Percentiles rank a stretch among this genome's conserved stretches.
phyloP scores from a whole-genome alignment of 495 filamentous ascomycete genomes.

The Letharia lupina region DNA sequence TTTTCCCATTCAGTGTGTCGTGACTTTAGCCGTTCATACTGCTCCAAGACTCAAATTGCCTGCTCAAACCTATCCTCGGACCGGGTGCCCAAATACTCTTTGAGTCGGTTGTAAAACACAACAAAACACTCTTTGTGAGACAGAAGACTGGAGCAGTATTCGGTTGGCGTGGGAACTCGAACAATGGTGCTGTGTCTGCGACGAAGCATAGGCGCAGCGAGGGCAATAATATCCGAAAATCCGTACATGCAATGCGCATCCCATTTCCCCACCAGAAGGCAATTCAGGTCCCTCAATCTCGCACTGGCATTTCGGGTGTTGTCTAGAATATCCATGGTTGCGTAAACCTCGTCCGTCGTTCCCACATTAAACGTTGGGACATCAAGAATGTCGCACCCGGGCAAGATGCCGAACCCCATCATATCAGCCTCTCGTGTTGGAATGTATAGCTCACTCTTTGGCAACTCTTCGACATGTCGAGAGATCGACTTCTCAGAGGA shows the following conservation, averaged over 20 bases:
- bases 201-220: too few relatives aligned
- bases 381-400: neutral
- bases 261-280: neutral
- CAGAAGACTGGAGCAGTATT: too few relatives aligned
- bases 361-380: neutral
- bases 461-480: neutral
- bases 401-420: neutral
- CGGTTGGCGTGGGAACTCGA: too few relatives aligned
- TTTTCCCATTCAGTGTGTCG: constrained; percentile 2
- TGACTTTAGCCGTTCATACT: too few relatives aligned
- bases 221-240: constrained; percentile 15
- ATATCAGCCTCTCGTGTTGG: neutral
- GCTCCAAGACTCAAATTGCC: too few relatives aligned
- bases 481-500: neutral
- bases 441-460: neutral
- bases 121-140: too few relatives aligned
- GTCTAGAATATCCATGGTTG: neutral
- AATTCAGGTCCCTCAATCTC: neutral
- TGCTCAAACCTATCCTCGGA: too few relatives aligned
- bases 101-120: too few relatives aligned
- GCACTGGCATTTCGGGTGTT: neutral
- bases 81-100: too few relatives aligned
- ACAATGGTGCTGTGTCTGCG: too few relatives aligned
- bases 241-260: constrained; percentile 11
- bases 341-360: neutral